Evolutionary conservation across 2,329 filamentous ascomycete genomes (phyloP).

Genomic region (Sclerotinia borealis): DNA sequence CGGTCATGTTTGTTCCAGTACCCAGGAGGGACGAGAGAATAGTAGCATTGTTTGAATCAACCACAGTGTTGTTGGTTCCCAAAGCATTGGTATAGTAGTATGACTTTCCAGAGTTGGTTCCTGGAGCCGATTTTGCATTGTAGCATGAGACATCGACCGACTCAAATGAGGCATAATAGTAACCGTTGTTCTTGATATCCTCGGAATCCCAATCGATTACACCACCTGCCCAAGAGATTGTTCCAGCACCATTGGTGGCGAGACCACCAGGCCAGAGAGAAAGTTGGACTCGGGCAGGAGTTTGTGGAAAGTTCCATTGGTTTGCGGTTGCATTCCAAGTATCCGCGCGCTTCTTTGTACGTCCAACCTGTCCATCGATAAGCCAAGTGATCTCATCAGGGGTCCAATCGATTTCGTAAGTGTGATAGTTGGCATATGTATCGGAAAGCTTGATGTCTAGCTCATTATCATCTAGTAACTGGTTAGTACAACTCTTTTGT

Average conservation of each 20-base stretch:
- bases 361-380: conserved; percentile 72
- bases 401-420: conserved; percentile 90
- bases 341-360: conserved; percentile 65
- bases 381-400: conserved; percentile 82
- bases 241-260: conserved; percentile 71
- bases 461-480: conserved; percentile 61
- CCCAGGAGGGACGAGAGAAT: conserved; percentile 72
- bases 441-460: conserved; percentile 63
- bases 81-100: conserved; percentile 67
- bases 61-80: conserved; percentile 70
- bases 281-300: conserved; percentile 81
- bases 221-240: conserved; percentile 87
- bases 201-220: conserved; percentile 76
- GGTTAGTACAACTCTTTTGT: conserved; percentile 24
- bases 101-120: conserved; percentile 60
- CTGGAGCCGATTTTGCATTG: conserved; percentile 54
- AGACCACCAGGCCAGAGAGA: conserved; percentile 95
- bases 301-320: conserved; percentile 85
- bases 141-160: conserved; percentile 84
- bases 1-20: conserved; percentile 70
- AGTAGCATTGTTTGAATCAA: conserved; percentile 68
- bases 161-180: conserved; percentile 78
- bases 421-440: conserved; percentile 74
- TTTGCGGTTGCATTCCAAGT: conserved; percentile 84
- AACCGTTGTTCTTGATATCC: conserved; percentile 76